Percentiles rank a stretch among this genome's conserved stretches.
phyloP scores from a whole-genome alignment of 2,329 filamentous ascomycete genomes.

The Aureobasidium melanogenum region DNA sequence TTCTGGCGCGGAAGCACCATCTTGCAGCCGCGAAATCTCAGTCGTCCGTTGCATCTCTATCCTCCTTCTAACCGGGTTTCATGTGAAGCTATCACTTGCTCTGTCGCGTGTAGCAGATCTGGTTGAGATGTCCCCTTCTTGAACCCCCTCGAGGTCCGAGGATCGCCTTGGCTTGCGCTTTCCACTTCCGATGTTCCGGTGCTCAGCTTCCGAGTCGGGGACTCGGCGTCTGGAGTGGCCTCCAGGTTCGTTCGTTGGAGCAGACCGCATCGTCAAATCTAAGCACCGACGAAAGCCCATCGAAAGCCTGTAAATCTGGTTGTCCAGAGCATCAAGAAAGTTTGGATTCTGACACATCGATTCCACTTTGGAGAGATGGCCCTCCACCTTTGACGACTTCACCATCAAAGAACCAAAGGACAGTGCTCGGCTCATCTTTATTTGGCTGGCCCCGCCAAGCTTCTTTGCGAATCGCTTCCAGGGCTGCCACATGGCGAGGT shows the following conservation, averaged over 20 bases:
- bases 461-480: conserved; percentile 1
- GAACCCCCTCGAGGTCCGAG: background rate
- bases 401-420: conserved; percentile 6
- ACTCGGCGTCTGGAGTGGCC: background rate
- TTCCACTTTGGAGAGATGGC: background rate
- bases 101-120: background rate
- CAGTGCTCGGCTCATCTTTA: conserved; percentile 8
- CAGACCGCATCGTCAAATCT: conserved; percentile 1
- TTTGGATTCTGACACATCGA: conserved; percentile 9
- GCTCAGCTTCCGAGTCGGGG: background rate
- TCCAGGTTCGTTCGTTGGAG: background rate
- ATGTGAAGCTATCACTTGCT: background rate
- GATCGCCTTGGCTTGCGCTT: background rate
- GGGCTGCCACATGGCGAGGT: background rate
- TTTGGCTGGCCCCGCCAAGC: conserved; percentile 8
- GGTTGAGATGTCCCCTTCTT: background rate
- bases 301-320: background rate
- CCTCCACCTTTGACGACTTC: conserved; percentile 5
- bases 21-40: conserved; percentile 4
- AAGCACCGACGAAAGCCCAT: conserved; percentile 12
- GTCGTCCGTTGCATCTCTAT: background rate
- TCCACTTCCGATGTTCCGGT: conserved; percentile 1
- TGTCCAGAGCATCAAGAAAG: background rate
- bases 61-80: background rate
- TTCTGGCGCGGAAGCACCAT: conserved; percentile 5